Conservation (phyloP, 1,284 basidiomycete species). For the Boletus albobrunnescens region DNA sequence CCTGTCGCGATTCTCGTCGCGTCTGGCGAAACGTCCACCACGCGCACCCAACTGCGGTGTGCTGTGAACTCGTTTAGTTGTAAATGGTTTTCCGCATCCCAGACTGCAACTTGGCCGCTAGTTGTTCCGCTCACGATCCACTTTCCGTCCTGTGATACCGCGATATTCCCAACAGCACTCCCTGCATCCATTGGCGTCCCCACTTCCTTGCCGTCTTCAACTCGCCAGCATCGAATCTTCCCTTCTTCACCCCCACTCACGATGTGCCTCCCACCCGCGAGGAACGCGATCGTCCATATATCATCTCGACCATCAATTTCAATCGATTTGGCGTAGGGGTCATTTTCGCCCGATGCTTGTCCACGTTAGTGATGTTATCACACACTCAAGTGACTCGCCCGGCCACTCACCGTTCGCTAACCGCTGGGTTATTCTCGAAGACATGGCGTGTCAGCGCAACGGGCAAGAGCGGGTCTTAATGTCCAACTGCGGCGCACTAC, state of each 20-base stretch:
- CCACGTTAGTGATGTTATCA: not conserved
- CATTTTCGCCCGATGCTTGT: not conserved
- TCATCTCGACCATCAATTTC: not conserved
- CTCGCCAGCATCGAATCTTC: conserved; percentile 7
- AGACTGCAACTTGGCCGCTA: not conserved
- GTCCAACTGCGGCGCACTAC: not conserved
- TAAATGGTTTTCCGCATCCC: not conserved
- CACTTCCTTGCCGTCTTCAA: conserved; percentile 1
- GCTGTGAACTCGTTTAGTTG: not conserved
- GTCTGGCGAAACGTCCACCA: conserved; percentile 4
- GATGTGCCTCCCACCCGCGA: not conserved
- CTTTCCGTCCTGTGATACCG: conserved; percentile 4
- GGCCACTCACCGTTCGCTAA: not conserved
- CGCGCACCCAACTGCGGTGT: not conserved
- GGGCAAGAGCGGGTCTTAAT: not conserved
- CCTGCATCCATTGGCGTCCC: conserved; percentile 1
- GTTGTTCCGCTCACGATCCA: conserved; percentile 6
- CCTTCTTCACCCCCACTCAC: conserved; percentile 1
- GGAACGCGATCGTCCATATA: conserved; percentile 1
- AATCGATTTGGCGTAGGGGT: not conserved
- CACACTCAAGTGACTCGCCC: not conserved
- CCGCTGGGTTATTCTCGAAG: not conserved
- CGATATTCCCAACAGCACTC: not conserved
- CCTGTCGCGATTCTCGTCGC: conserved; percentile 6
- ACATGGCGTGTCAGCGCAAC: not conserved